These are phyloP conservation scores for Krasilnikovozyma curviuscula DNA, from an alignment of 768 basidiomycete genomes.

Conservation along the genomic window DNA sequence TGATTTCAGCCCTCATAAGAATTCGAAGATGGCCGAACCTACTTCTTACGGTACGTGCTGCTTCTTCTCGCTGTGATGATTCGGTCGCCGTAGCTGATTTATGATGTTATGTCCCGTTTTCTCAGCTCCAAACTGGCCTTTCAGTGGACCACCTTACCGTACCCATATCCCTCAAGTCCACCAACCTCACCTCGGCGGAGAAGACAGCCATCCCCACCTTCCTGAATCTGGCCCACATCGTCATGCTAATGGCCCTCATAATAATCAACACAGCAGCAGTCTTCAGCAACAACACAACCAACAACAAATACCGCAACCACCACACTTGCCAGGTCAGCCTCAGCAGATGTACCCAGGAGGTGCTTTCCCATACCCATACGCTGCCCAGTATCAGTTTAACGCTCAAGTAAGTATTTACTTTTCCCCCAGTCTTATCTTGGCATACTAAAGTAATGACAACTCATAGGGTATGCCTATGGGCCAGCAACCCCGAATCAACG, in stretches of 20 bases:
- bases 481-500: background rate
- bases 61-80: too few relatives aligned
- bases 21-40: constrained; percentile 58
- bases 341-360: background rate
- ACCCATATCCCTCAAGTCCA: constrained; percentile 4
- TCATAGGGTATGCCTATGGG: background rate
- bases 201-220: background rate
- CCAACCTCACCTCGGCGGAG: background rate
- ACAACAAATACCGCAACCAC: background rate
- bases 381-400: background rate
- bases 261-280: too few relatives aligned
- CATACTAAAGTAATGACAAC: background rate
- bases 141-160: constrained; percentile 1
- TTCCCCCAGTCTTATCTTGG: background rate
- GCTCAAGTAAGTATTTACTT: background rate
- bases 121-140: constrained; percentile 9
- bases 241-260: too few relatives aligned
- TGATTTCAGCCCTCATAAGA: constrained; percentile 93
- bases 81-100: background rate
- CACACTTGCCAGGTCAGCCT: background rate
- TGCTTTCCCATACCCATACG: background rate
- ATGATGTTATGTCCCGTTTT: background rate
- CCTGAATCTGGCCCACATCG: background rate
- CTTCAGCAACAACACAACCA: background rate
- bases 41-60: constrained; percentile 45